phyloP scores from a whole-genome alignment of 1,284 basidiomycete genomes.

The Boletellus deceptivus region DNA sequence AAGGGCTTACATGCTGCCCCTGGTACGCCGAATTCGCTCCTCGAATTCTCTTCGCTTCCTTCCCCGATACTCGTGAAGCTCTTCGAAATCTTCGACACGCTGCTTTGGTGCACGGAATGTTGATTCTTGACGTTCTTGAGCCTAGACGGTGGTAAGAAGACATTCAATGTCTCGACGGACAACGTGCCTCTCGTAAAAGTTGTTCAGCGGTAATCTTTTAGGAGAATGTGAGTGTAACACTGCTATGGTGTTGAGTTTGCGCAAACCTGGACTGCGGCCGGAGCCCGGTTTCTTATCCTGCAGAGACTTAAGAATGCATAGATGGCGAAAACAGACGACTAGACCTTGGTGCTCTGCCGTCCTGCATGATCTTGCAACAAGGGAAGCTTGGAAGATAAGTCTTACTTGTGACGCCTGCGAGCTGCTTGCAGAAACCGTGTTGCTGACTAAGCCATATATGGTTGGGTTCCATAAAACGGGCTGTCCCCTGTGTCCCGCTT shows the following conservation, averaged over 20 bases:
- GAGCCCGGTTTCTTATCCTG: slow-evolving; percentile 92
- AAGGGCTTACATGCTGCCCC: slow-evolving; percentile 72
- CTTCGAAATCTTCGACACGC: slow-evolving; percentile 95
- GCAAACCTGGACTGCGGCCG: slow-evolving; percentile 83
- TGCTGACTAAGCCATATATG: too few species aligned
- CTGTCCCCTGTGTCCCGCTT: too few species aligned
- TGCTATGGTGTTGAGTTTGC: not conserved
- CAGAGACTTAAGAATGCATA: slow-evolving; percentile 5
- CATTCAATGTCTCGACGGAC: not conserved
- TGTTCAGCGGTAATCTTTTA: slow-evolving; percentile 94
- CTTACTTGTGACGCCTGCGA: too few species aligned
- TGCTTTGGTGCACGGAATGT: slow-evolving; percentile 91
- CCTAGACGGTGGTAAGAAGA: slow-evolving; percentile 42
- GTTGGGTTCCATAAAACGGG: too few species aligned
- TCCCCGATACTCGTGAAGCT: slow-evolving; percentile 93
- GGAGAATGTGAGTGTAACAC: slow-evolving; percentile 13
- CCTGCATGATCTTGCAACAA: slow-evolving; percentile 41
- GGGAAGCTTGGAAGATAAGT: not conserved
- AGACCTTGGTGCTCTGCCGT: slow-evolving; percentile 55
- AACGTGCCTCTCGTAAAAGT: slow-evolving; percentile 83
- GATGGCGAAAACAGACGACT: not conserved
- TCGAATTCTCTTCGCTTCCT: slow-evolving; percentile 97
- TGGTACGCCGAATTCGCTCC: slow-evolving; percentile 87
- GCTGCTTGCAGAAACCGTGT: too few species aligned
- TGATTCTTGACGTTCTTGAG: slow-evolving; percentile 95